Base-by-base conservation (phyloP, 2,329 filamentous ascomycete species). In the Cercospora sojina region DNA sequence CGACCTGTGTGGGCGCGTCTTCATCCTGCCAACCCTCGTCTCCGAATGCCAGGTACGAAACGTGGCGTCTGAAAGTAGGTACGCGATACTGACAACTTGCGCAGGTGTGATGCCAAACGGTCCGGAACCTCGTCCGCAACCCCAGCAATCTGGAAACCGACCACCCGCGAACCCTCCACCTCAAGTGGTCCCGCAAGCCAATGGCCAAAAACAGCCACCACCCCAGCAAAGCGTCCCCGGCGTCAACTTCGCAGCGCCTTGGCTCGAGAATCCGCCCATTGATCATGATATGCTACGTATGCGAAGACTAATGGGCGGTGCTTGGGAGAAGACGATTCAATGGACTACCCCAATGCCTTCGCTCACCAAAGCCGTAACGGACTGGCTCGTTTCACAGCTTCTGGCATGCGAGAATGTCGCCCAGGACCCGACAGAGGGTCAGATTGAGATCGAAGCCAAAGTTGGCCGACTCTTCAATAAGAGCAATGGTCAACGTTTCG, bases 361-460 rank as follows among this genome's bases (percentile, higher is more conserved):
- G 16, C 49, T 76, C 43, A 67, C 71, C 25, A 71, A 65, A 49
- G 68, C 63, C 3, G 70, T 77, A 2, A 65, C 67, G 31, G 73
- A 77, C 59, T 77, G 74, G 74, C 69, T 77, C 1, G 72, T 64
- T 25, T 20, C 58, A 16, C 62, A 72, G 3, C 67, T 77, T 3
- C 47, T 66, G 12, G 18, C 67, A 31, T 67, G 73, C 20, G 20
- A 85, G n/a, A 87, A 91, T 70, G 79, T 88, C 61, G 82, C 81
- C 10, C 83, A 88, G 1, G 80, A 84, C 64, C 81, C 83, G 10
- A 84, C 86, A 16, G 88, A 87, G 6, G 89, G 93, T 13, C 86
- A 92, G 67, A 88, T 97, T 62, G 95, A 99, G 79, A 91, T 99
- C 63, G 95, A 99, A 80, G 95, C 93, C 9, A 98, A 98, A 78